Base-by-base conservation (phyloP, 2,329 filamentous ascomycete species). In the Metarhizium album region DNA sequence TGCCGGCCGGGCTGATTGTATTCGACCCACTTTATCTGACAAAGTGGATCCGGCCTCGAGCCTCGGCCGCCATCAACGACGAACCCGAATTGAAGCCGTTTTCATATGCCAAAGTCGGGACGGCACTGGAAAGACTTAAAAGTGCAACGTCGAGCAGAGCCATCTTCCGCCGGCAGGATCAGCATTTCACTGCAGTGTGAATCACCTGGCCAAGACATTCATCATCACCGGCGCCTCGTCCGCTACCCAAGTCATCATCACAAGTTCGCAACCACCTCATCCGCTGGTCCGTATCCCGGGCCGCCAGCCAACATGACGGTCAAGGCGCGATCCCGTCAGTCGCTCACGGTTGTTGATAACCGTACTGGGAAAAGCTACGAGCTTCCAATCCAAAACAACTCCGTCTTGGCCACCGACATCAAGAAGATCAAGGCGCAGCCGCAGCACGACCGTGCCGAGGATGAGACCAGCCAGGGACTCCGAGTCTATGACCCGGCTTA, bases 401-500 rank as follows among this genome's bases (percentile, higher is more conserved):
- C 73, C 1, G 67, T 76, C n/a, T 64, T 65, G 29, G 74, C 74
- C 14, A 74, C 72, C 3, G 74, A 75, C 53, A 70, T 76, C 64
- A 76, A 76, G 59, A 72, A 73, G 59, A 75, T 76, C 59, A 71
- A 69, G 57, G 67, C 70, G 3, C 46, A 56, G 27, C 53, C 56
- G 47, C 55, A 59, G 11, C 56, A 64, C 47, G 68, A 68, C 55
- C 67, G 69, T 18, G 58, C 66, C 9, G 71, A 74, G 50, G 68
- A 74, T 59, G 72, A 74, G 63, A 73, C 70, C 2, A 65, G 64
- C 9, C 72, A 75, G 56, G 74, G 74, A 11, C 68, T 76, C n/a
- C 62, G 73, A 22, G 65, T 76, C 35, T 75, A 67, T 50, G 74
- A 76, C 60, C 72, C 73, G n/a, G 74, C 70, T 2, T 76, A 74